These are phyloP conservation scores for Dichotomocladium elegans DNA, from an alignment of 371 early-diverging fungal genomes.

Conservation along the genomic window DNA sequence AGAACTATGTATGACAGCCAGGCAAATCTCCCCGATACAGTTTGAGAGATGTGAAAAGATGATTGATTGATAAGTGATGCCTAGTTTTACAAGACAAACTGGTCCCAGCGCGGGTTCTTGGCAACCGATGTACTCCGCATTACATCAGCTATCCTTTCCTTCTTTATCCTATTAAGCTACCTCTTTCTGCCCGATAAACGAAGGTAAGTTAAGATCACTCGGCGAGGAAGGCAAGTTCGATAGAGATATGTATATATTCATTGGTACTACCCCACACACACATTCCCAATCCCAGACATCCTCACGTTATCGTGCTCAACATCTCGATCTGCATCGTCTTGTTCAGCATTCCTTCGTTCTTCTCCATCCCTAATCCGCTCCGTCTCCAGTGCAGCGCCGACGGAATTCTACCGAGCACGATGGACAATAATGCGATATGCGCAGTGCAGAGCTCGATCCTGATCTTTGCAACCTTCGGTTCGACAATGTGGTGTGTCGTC, in stretches of 20 bases:
- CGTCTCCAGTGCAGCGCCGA: constrained; percentile 53
- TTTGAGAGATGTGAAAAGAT: too few relatives aligned
- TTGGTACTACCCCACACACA: too few relatives aligned
- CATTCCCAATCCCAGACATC: constrained; percentile 42
- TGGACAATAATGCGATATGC: constrained; percentile 58
- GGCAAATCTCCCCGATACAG: constrained; percentile 22
- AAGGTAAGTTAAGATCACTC: constrained; percentile 10
- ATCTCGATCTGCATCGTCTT: constrained; percentile 50
- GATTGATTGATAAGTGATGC: too few relatives aligned
- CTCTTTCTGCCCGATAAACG: constrained; percentile 56
- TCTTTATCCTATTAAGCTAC: constrained; percentile 55
- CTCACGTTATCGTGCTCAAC: constrained; percentile 61
- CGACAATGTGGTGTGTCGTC: constrained; percentile 57
- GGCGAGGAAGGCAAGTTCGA: background rate
- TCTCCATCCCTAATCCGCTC: constrained; percentile 46
- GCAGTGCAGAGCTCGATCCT: constrained; percentile 59
- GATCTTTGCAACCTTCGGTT: constrained; percentile 53
- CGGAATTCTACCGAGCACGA: constrained; percentile 35
- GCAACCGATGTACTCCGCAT: constrained; percentile 49
- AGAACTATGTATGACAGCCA: constrained; percentile 26
- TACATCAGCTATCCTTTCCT: constrained; percentile 42
- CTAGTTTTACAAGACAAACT: constrained; percentile 46
- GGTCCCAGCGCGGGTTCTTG: constrained; percentile 38
- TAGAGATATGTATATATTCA: background rate
- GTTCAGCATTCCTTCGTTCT: constrained; percentile 49